phyloP scores from a whole-genome alignment of 345 rosid genomes.

The Boechera stricta region DNA sequence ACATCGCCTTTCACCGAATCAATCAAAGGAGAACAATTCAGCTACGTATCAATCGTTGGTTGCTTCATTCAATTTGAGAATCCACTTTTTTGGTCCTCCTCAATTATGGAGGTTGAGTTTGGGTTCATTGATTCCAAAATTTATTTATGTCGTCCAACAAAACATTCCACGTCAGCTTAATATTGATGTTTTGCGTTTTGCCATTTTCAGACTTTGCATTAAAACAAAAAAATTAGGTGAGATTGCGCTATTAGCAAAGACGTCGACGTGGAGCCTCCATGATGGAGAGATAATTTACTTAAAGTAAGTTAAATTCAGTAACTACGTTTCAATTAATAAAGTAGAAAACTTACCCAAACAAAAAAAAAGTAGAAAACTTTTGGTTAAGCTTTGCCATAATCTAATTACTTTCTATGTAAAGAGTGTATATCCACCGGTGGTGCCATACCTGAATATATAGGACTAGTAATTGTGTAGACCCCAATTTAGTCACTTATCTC shows the following conservation, averaged over 20 bases:
- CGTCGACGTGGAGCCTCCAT: too few relatives aligned
- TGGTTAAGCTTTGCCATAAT: too few relatives aligned
- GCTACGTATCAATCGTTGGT: not conserved
- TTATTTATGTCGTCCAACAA: not conserved
- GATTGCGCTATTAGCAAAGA: too few relatives aligned
- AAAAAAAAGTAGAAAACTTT: too few relatives aligned
- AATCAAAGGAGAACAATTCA: not conserved
- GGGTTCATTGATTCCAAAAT: conserved; percentile 16
- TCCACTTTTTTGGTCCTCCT: not conserved
- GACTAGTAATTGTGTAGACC: not conserved
- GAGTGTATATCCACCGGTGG: too few relatives aligned
- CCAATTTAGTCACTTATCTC: not conserved
- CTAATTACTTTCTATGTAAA: too few relatives aligned
- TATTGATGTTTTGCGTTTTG: not conserved
- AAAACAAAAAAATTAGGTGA: too few relatives aligned
- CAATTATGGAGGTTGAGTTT: conserved; percentile 19
- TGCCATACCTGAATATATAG: too few relatives aligned
- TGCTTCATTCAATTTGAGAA: conserved; percentile 18
- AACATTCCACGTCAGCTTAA: not conserved
- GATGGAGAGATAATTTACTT: too few relatives aligned
- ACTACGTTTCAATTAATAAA: not conserved
- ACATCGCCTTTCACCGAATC: conserved; percentile 27
- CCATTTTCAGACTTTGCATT: not conserved
- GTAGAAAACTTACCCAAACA: too few relatives aligned
- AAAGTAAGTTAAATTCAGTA: not conserved